Evolutionary conservation across 176 grass and related monocot genomes (phyloP).

Genomic region (Oropetium thomaeum): DNA sequence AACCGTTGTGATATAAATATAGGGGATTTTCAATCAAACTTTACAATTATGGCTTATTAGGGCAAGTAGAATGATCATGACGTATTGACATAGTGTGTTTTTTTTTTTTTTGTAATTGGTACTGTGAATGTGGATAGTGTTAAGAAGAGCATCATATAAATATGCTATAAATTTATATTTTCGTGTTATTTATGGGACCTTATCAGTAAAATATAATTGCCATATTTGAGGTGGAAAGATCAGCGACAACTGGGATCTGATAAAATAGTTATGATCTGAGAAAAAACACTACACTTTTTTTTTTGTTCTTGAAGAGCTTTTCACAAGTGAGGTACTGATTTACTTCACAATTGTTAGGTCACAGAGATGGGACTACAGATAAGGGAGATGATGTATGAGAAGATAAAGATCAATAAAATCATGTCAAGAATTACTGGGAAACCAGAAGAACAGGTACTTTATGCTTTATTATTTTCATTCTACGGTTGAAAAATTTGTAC

Average conservation of each 20-base stretch:
- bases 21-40: background rate
- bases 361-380: slow-evolving; percentile 68
- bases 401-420: slow-evolving; percentile 89
- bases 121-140: background rate
- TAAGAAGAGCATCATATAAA: background rate
- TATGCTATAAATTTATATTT: slow-evolving; percentile 8
- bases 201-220: background rate
- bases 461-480: slow-evolving; percentile 3
- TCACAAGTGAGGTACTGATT: slow-evolving; percentile 18
- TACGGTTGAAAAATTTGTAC: background rate
- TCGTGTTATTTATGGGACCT: background rate
- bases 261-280: background rate
- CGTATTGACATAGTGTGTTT: too few species aligned
- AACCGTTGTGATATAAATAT: background rate
- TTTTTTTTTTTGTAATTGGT: background rate
- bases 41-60: background rate
- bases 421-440: slow-evolving; percentile 93
- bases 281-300: background rate
- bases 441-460: slow-evolving; percentile 64
- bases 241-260: background rate
- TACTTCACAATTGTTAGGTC: slow-evolving; percentile 33
- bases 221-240: background rate
- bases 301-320: background rate
- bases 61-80: background rate
- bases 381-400: slow-evolving; percentile 88